These are phyloP conservation scores for Cercospora citrullina DNA, from an alignment of 2,329 filamentous ascomycete genomes.

Conservation along the genomic window DNA sequence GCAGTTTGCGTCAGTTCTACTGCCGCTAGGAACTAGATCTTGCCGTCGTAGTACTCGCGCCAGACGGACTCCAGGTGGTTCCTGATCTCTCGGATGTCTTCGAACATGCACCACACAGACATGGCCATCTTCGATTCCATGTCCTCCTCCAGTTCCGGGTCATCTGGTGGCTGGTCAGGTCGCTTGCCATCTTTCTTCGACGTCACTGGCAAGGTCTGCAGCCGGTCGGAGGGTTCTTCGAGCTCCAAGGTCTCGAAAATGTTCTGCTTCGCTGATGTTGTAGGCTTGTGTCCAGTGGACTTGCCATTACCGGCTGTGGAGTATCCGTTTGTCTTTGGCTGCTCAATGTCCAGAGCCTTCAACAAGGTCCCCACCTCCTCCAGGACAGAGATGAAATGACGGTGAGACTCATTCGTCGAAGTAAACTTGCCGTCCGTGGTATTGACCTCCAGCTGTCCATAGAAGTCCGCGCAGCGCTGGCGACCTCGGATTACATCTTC, in stretches of 20 bases:
- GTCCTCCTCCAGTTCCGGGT: not conserved
- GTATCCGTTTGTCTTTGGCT: not conserved
- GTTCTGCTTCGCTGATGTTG: not conserved
- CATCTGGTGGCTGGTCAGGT: not conserved
- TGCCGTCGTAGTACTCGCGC: not conserved
- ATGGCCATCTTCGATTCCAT: not conserved
- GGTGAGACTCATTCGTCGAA: not conserved
- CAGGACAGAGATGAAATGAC: not conserved
- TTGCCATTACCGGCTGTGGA: not conserved
- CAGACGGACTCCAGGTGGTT: not conserved
- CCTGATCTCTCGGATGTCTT: not conserved
- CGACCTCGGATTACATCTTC: not conserved
- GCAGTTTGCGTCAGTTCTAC: not conserved
- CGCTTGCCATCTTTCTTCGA: not conserved
- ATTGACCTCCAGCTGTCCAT: not conserved
- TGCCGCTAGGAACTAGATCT: not conserved
- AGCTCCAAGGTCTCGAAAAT: not conserved
- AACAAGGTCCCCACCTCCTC: not conserved
- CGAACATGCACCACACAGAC: slow-evolving; percentile 4
- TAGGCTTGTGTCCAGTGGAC: not conserved
- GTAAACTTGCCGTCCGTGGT: not conserved
- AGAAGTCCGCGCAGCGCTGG: not conserved
- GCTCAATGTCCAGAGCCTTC: not conserved
- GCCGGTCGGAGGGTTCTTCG: not conserved
- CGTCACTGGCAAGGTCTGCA: not conserved